Percentiles rank a stretch among this genome's conserved stretches.
phyloP scores from a whole-genome alignment of 306 rosid species.

The Quercus bicolor region DNA sequence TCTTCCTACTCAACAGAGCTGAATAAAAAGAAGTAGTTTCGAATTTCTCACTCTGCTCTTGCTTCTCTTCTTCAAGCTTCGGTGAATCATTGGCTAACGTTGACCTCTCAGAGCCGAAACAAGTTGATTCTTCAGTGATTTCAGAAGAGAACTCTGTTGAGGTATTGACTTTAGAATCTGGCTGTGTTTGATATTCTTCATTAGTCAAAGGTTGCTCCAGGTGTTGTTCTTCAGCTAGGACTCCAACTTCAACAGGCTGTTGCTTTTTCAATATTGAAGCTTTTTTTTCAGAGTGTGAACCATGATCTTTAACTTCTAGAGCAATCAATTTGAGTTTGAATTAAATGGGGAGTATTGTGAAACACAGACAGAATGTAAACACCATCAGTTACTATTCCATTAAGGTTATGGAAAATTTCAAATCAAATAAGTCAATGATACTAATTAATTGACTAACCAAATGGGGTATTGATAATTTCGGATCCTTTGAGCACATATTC shows the following conservation, averaged over 20 bases:
- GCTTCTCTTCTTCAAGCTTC: conserved; percentile 44
- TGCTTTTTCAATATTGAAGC: conserved; percentile 13
- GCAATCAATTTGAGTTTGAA: background rate
- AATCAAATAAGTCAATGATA: background rate
- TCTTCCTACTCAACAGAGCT: conserved; percentile 29
- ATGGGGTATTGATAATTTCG: conserved; percentile 40
- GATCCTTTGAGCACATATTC: conserved; percentile 92
- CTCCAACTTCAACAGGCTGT: conserved; percentile 15
- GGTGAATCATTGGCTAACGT: conserved; percentile 41
- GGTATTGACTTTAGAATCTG: conserved; percentile 14
- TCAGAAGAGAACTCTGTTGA: conserved; percentile 41
- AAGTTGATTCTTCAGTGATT: conserved; percentile 47
- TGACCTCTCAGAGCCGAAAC: conserved; percentile 48
- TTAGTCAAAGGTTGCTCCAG: conserved; percentile 12
- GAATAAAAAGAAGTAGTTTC: conserved; percentile 40
- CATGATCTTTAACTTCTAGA: conserved; percentile 28
- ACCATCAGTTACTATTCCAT: background rate
- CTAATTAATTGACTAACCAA: conserved; percentile 32
- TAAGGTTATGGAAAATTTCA: background rate
- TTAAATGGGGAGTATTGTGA: background rate
- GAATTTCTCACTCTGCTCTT: conserved; percentile 12
- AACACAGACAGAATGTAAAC: background rate
- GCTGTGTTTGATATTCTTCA: conserved; percentile 14
- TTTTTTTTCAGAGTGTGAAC: conserved; percentile 27
- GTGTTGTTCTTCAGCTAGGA: conserved; percentile 14